Conservation (phyloP, 2,329 filamentous ascomycete genomes). For the Verticillium tricorpus region DNA sequence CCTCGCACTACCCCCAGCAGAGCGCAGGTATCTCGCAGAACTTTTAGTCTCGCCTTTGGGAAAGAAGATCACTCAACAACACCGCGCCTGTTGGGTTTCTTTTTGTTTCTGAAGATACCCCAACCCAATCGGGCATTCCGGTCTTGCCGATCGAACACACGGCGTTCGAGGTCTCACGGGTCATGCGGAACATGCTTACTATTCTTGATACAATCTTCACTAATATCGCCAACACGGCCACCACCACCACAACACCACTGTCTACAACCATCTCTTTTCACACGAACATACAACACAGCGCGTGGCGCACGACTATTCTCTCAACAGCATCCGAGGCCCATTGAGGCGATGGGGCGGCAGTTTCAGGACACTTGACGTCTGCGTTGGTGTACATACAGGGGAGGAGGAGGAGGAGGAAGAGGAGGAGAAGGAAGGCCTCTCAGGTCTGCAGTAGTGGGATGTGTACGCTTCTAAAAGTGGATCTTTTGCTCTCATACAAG, state of each 20-base stretch:
- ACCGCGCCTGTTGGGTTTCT: neutral
- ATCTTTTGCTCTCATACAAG: neutral
- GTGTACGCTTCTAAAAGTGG: neutral
- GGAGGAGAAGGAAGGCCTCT: neutral
- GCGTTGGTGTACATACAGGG: neutral
- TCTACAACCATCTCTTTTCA: neutral
- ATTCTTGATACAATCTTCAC: neutral
- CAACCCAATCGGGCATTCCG: neutral
- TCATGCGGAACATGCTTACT: neutral
- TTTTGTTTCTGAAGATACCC: constrained; percentile 1
- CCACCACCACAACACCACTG: neutral
- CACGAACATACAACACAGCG: neutral
- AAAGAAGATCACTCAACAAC: neutral
- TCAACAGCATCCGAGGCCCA: neutral
- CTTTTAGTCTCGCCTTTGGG: constrained; percentile 53
- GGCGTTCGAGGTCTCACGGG: neutral
- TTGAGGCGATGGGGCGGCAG: neutral
- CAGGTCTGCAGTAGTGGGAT: neutral
- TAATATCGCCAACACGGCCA: neutral
- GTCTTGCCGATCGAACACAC: neutral
- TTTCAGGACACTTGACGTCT: neutral
- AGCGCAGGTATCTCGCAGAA: constrained; percentile 96
- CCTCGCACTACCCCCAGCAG: constrained; percentile 84
- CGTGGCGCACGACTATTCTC: neutral
- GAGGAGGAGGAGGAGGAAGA: neutral